Evolutionary conservation across 768 basidiomycete genomes (phyloP), one percentile per base, ranked within the genome.

Genomic region (Gloeopeniophorella convolvens): DNA sequence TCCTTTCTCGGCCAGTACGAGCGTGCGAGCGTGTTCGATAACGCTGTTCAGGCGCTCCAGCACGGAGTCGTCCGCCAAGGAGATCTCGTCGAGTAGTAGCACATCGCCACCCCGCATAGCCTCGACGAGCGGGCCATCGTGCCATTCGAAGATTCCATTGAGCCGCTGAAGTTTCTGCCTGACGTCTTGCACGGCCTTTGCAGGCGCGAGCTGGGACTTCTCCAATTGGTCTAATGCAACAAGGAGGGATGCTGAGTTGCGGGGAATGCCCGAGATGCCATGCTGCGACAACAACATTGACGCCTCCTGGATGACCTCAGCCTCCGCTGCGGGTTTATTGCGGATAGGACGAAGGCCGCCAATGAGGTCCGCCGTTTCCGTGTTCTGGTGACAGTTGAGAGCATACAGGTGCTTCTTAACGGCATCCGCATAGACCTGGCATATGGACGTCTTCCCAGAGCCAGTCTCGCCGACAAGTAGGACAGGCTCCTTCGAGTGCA

Each of bases 391-490:
- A 61, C 96, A 98, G 58, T 90, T 98, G 56, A 99, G 77, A 4
- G 81, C 73, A 58, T 84, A 71, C 23, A 99, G 71, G 30, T 65
- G 69, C 60, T 80, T 80, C 21, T 67, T 66, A 20, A 77, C 68
- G 1, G 80, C 80, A 36, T 83, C 76, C 0, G 96, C 87, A 57
- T 86, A 85, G 4, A 92, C 70, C 62, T 98, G 91, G 62, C 95
- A 97, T 33, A 97, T 85, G 1, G 95, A 96, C 0, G 96, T 99
- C 69, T 99, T 99, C 13, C 96, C 96, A 3, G 87, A 89, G 12
- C 96, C 96, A 0, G 96, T 98, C 66, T 98, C 95, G 0, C 96
- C 96, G 10, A 99, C 95, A 24, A 99, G 76, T 16, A 98, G 73
- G 36, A 98, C 84, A 0, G 96, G 96, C 63, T 99, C 96, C 60